These are phyloP conservation scores for Pseudognaphalium luteoalbum DNA, from an alignment of 129 eudicot species.

Conservation along the genomic window DNA sequence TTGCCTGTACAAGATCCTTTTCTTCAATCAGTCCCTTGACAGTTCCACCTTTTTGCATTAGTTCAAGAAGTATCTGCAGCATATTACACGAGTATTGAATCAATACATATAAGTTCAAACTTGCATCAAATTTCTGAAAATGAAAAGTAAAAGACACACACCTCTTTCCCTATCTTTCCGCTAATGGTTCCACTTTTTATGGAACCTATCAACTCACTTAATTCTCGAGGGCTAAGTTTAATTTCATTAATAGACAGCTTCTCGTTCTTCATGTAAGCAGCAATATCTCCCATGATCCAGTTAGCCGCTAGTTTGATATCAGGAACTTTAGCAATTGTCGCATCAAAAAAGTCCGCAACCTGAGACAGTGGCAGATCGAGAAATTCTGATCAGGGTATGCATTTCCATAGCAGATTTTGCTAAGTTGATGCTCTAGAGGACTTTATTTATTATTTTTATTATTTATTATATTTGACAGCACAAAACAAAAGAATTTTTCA, in stretches of 20 bases:
- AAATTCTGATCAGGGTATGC: neutral
- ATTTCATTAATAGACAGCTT: slow-evolving; percentile 71
- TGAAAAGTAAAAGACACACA: slow-evolving; percentile 20
- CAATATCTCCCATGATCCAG: slow-evolving; percentile 98
- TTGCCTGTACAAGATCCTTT: slow-evolving; percentile 91
- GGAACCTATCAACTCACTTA: slow-evolving; percentile 79
- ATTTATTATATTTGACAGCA: too few species aligned
- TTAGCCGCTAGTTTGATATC: slow-evolving; percentile 85
- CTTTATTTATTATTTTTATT: too few species aligned
- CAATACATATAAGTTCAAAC: neutral
- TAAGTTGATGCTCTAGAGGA: slow-evolving; percentile 40
- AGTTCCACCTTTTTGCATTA: slow-evolving; percentile 92
- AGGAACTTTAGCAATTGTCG: slow-evolving; percentile 68
- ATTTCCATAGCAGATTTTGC: slow-evolving; percentile 26
- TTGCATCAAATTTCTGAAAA: neutral
- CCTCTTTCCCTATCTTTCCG: slow-evolving; percentile 98
- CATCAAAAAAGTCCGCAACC: slow-evolving; percentile 89
- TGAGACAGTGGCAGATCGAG: slow-evolving; percentile 24
- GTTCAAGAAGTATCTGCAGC: slow-evolving; percentile 84
- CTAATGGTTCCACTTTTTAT: slow-evolving; percentile 82
- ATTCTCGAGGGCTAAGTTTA: slow-evolving; percentile 77
- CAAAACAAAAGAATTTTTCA: neutral
- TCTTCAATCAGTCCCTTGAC: slow-evolving; percentile 89
- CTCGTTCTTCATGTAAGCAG: slow-evolving; percentile 83
- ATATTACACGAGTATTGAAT: slow-evolving; percentile 16